Conservation (phyloP, 495 filamentous ascomycete species). For the Neurospora intermedia region DNA sequence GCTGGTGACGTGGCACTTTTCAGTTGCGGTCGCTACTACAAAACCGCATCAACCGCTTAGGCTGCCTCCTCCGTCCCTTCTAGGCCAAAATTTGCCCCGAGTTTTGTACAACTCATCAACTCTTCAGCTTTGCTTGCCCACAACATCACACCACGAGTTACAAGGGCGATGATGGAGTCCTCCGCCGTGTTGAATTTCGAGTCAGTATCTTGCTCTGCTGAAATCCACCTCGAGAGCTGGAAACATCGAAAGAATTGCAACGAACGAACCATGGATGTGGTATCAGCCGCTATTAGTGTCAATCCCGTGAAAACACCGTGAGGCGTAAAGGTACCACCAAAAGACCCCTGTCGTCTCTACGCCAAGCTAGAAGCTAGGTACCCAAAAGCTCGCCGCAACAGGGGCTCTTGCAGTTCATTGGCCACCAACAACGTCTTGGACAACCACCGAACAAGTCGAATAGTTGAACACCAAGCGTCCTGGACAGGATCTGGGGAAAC, state of each 20-base stretch:
- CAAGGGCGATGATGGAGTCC: not conserved
- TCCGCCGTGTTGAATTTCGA: not conserved
- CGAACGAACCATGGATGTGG: not conserved
- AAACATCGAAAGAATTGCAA: not conserved
- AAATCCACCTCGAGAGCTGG: not conserved
- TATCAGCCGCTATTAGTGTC: not conserved
- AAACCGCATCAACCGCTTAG: not conserved
- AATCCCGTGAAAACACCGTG: not conserved
- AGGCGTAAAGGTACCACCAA: not conserved
- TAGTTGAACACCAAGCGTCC: not conserved
- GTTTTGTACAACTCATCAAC: not conserved
- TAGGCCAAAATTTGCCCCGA: not conserved
- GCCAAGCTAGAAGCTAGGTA: not conserved
- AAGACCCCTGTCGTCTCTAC: not conserved
- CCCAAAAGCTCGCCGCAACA: not conserved
- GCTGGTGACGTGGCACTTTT: not conserved
- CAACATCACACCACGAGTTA: not conserved
- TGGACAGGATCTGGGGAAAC: not conserved
- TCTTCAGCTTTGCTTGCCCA: not conserved
- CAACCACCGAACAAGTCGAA: not conserved
- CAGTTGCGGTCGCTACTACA: not conserved
- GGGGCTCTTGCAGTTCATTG: not conserved
- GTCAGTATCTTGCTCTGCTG: not conserved
- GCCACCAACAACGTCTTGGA: not conserved
- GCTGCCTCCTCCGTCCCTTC: not conserved